phyloP scores from a whole-genome alignment of 2,329 filamentous ascomycete genomes.

The Teratosphaeria destructans region DNA sequence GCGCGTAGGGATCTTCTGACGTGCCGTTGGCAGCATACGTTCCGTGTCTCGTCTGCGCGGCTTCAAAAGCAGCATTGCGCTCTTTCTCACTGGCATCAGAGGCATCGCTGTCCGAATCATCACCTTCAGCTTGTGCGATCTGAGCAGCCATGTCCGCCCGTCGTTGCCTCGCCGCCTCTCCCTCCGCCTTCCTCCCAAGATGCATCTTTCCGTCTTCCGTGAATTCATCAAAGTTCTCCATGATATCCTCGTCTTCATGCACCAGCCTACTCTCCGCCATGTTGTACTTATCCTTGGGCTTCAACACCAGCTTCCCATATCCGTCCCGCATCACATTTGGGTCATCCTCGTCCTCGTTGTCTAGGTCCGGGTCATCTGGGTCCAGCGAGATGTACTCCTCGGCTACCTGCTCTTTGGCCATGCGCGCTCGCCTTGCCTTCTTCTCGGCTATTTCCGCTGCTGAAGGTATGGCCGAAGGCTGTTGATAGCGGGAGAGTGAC shows the following conservation, averaged over 20 bases:
- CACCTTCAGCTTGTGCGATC: conserved; percentile 56
- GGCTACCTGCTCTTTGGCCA: conserved; percentile 54
- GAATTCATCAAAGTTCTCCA: conserved; percentile 87
- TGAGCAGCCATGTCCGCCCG: conserved; percentile 62
- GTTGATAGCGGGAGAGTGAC: conserved; percentile 25
- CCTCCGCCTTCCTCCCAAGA: conserved; percentile 68
- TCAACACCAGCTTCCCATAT: conserved; percentile 34
- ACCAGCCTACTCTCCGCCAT: conserved; percentile 57
- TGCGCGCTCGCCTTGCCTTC: conserved; percentile 74
- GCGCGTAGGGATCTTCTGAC: conserved; percentile 9
- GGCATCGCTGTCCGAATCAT: conserved; percentile 38
- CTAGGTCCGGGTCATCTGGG: conserved; percentile 42
- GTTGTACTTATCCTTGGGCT: conserved; percentile 45
- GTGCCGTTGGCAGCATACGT: conserved; percentile 47
- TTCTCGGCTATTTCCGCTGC: conserved; percentile 81
- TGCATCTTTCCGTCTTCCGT: conserved; percentile 60
- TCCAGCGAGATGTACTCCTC: conserved; percentile 55
- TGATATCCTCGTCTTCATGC: conserved; percentile 70
- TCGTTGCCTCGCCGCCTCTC: conserved; percentile 57
- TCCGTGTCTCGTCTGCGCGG: conserved; percentile 75
- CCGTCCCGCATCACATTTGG: conserved; percentile 30
- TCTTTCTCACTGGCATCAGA: conserved; percentile 53
- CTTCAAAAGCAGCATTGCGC: conserved; percentile 70
- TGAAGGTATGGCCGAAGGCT: conserved; percentile 53
- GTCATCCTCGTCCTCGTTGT: conserved; percentile 33